phyloP scores from a whole-genome alignment of 495 filamentous ascomycete species.

The Lentithecium fluviatile region DNA sequence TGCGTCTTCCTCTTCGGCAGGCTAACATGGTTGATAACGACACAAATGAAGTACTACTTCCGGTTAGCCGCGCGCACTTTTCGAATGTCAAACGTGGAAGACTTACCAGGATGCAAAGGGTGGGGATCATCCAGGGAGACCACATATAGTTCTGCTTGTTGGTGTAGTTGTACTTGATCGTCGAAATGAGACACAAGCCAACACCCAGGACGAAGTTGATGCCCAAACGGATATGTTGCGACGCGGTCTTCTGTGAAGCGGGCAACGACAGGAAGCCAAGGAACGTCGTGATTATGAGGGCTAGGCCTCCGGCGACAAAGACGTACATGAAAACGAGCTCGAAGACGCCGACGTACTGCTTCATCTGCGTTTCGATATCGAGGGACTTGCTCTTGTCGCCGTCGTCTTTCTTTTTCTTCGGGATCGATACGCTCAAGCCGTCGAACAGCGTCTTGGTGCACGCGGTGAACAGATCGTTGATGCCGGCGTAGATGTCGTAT shows the following conservation, averaged over 20 bases:
- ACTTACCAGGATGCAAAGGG: conserved; percentile 13
- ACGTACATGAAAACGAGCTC: conserved; percentile 46
- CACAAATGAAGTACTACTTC: conserved; percentile 10
- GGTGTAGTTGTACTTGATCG: conserved; percentile 11
- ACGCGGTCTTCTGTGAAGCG: conserved; percentile 4
- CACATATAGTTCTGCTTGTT: conserved; percentile 2
- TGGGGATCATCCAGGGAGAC: conserved; percentile 30
- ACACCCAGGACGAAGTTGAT: conserved; percentile 24
- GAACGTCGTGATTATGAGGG: conserved; percentile 45
- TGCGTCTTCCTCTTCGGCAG: conserved; percentile 17
- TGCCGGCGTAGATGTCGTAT: neutral
- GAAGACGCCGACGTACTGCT: conserved; percentile 40
- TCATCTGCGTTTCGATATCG: conserved; percentile 23
- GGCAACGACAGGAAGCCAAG: conserved; percentile 42
- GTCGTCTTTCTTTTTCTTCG: conserved; percentile 31
- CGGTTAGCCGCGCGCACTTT: no score
- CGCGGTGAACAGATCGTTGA: conserved; percentile 14
- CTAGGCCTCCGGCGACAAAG: conserved; percentile 47
- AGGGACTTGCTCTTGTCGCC: neutral
- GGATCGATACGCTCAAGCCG: conserved; percentile 39
- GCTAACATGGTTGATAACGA: conserved; percentile 20
- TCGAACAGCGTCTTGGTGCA: conserved; percentile 35
- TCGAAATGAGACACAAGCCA: conserved; percentile 23
- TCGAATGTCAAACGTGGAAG: neutral
- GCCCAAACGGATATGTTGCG: conserved; percentile 20